Evolutionary conservation across 768 basidiomycete species (phyloP), one percentile per base, ranked within the genome.

Genomic region (Porpolomopsis calyptriformis): DNA sequence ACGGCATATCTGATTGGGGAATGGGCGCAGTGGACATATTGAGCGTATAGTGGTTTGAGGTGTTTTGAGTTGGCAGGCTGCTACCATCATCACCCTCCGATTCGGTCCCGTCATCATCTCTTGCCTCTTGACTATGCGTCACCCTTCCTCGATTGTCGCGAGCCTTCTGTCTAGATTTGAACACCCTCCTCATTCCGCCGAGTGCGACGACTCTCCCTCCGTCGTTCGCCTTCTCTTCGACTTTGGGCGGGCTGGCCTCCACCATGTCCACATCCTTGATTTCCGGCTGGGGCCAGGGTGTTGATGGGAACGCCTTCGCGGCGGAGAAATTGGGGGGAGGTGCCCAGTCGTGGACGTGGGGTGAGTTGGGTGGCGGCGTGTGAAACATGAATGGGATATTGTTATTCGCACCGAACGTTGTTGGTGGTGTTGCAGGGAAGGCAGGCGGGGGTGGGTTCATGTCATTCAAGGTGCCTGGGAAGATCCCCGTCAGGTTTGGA

Each of bases 41-140:
- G 48, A 90, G 71, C 2, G 87, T 89, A 60, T 87, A 90, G 56
- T 88, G 85, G 57, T 86, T 80, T 39, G 81, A 79, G 27, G 74
- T 84, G 49, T 71, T 80, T 49, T 68, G 73, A 20, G 73, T 69
- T 31, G 29, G 29, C 7, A 14, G 54, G 14, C 59, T 65, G 42
- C 62, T 63, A 37, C 78, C 76, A 40, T 77, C 76, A 43, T 73
- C 77, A 42, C 62, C 67, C 36, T 61, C 67, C n/a, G 59, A 67
- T 16, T 59, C 64, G 19, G 65, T 67, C 35, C 65, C 67, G 45
- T 69, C 73, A 25, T 68, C 67, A 10, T 65, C 60, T 35, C 60
- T 59, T 40, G 58, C 64, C n/a, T 53, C 60, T 48, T 49, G 57
- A 43, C 42, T 57, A 41, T 48, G 57, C 16, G 43, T 54, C 22